A percentile compares a stretch with the other conserved stretches of the same genome.
Conservation (phyloP, 495 filamentous ascomycete genomes). For the Penicillium crystallinum region DNA sequence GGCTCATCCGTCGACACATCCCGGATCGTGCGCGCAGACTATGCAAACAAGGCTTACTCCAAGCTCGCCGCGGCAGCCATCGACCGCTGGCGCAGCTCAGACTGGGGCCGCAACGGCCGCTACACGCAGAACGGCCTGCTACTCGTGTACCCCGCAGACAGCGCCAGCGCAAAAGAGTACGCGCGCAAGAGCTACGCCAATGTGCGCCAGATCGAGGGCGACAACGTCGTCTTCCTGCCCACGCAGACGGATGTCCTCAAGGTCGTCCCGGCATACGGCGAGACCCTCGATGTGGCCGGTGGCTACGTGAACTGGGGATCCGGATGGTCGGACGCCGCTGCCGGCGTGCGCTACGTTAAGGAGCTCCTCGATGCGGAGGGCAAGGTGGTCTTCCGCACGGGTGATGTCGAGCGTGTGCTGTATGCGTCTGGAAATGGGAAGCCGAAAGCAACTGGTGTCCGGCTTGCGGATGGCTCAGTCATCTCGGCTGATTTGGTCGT, state of each 20-base stretch:
- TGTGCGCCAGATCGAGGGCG: constrained; percentile 41
- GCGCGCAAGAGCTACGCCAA: constrained; percentile 62
- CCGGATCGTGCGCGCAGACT: constrained; percentile 78
- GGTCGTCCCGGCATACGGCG: constrained; percentile 42
- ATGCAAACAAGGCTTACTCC: constrained; percentile 67
- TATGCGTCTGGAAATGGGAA: constrained; percentile 17
- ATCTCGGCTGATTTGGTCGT: constrained; percentile 68
- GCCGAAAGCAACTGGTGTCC: constrained; percentile 47
- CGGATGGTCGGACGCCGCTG: constrained; percentile 84
- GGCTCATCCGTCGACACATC: constrained; percentile 70
- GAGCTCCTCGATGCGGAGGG: constrained; percentile 51
- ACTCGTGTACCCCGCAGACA: constrained; percentile 53
- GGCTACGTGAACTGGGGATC: constrained; percentile 79
- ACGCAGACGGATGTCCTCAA: constrained; percentile 35
- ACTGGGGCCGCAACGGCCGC: constrained; percentile 57
- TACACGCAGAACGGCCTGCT: constrained; percentile 75
- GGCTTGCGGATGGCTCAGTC: constrained; percentile 45
- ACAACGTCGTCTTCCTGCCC: constrained; percentile 49
- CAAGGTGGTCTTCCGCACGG: constrained; percentile 60
- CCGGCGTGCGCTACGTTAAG: constrained; percentile 65
- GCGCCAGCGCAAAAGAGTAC: constrained; percentile 55
- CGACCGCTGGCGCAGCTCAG: constrained; percentile 61
- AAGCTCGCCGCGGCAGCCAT: constrained; percentile 63
- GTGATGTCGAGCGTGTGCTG: constrained; percentile 54
- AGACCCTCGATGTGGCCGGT: constrained; percentile 45